A percentile compares a stretch with the other conserved stretches of the same genome.
Evolutionary conservation across 441 rosid genomes (phyloP).

Genomic region (Euphorbia schlechtendalii): DNA sequence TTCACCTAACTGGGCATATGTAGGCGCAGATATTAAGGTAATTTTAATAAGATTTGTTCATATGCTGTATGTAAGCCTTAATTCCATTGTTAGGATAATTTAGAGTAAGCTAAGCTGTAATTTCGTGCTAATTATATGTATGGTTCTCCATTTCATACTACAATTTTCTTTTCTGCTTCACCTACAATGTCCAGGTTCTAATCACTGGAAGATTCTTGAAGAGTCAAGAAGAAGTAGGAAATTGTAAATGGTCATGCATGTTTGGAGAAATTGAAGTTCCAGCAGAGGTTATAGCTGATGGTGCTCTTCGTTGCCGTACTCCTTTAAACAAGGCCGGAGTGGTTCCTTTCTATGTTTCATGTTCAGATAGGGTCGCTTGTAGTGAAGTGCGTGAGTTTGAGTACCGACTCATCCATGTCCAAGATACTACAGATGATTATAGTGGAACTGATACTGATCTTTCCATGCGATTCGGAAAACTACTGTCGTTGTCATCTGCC

Average conservation of each 20-base stretch:
- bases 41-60: not conserved
- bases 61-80: not conserved
- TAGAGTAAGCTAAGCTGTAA: slow-evolving; percentile 7
- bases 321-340: slow-evolving; percentile 64
- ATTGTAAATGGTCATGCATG: slow-evolving; percentile 78
- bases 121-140: slow-evolving; percentile 7
- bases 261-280: slow-evolving; percentile 96
- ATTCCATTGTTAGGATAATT: not conserved
- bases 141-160: not conserved
- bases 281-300: slow-evolving; percentile 70
- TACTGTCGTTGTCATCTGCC: slow-evolving; percentile 43
- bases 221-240: slow-evolving; percentile 43
- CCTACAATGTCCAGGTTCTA: slow-evolving; percentile 41
- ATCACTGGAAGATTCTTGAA: slow-evolving; percentile 71
- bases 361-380: slow-evolving; percentile 92
- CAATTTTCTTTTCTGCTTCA: slow-evolving; percentile 16
- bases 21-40: slow-evolving; percentile 57
- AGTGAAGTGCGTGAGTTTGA: slow-evolving; percentile 97
- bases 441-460: slow-evolving; percentile 35
- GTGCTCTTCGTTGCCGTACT: slow-evolving; percentile 66
- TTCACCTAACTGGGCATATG: slow-evolving; percentile 71
- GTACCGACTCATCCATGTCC: slow-evolving; percentile 34
- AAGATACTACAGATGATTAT: slow-evolving; percentile 22
- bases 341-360: slow-evolving; percentile 87
- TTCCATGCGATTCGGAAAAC: slow-evolving; percentile 49